A percentile compares a stretch with the other conserved stretches of the same genome.
Evolutionary conservation across 2,329 filamentous ascomycete species (phyloP).

Genomic region (Trichoderma pleuroti): DNA sequence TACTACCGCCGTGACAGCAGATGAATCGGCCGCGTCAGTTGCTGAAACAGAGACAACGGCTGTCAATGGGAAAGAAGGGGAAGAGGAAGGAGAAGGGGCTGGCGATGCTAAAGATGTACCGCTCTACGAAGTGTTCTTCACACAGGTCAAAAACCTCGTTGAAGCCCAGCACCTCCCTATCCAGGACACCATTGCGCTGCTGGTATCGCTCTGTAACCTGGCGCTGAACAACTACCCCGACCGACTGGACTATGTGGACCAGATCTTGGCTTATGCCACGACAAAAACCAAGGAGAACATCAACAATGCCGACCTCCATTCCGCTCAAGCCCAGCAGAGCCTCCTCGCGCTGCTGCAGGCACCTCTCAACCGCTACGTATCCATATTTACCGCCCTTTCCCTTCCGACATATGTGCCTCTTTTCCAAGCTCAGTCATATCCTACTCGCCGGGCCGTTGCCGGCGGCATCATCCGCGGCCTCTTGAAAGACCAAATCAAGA

Average conservation of each 20-base stretch:
- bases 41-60: conserved; percentile 43
- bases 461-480: conserved; percentile 81
- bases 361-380: conserved; percentile 84
- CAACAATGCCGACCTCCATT: conserved; percentile 94
- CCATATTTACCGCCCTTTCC: conserved; percentile 92
- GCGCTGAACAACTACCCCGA: conserved; percentile 95
- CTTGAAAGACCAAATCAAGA: conserved; percentile 76
- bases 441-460: conserved; percentile 84
- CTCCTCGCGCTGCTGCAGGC: conserved; percentile 87
- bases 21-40: conserved; percentile 33
- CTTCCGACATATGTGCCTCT: conserved; percentile 89
- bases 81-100: conserved; percentile 1
- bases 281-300: conserved; percentile 83
- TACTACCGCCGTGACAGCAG: conserved; percentile 22
- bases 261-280: conserved; percentile 84
- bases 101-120: conserved; percentile 61
- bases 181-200: conserved; percentile 87
- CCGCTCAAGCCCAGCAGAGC: conserved; percentile 79
- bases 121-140: conserved; percentile 96
- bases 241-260: conserved; percentile 88
- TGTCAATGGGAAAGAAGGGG: conserved; percentile 42
- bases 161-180: conserved; percentile 88
- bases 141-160: conserved; percentile 90
- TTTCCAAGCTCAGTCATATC: conserved; percentile 86
- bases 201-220: conserved; percentile 91